Conservation (phyloP, 139 green algal species). For the Chlamydomonas sphaeroides region DNA sequence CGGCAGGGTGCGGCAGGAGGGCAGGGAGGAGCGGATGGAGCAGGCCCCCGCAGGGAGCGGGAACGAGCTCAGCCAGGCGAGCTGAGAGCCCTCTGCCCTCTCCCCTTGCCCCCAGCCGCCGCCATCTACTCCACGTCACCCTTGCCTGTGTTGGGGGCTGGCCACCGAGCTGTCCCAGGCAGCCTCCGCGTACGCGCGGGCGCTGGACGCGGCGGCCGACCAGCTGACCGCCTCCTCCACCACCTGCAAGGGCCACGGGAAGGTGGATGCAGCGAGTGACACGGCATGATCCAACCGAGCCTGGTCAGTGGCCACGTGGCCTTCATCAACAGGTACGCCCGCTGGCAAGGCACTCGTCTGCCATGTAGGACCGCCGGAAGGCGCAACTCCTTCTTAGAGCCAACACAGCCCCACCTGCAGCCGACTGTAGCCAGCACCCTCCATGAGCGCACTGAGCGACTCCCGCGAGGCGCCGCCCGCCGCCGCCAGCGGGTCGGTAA, state of each 20-base stretch:
- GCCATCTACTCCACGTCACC: neutral
- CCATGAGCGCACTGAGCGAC: neutral
- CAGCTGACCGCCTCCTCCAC: neutral
- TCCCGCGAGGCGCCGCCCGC: neutral
- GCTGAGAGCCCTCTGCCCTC: too few species aligned
- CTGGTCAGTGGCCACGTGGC: neutral
- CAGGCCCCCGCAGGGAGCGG: neutral
- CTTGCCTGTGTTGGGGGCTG: neutral
- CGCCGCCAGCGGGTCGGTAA: neutral
- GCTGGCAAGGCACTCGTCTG: neutral
- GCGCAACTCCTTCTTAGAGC: neutral
- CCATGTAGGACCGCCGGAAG: neutral
- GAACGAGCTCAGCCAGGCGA: neutral
- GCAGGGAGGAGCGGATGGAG: too few species aligned
- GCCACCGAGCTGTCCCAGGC: neutral
- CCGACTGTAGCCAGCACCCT: neutral
- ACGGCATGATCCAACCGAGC: neutral
- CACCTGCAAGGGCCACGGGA: neutral
- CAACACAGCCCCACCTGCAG: slow-evolving; percentile 1
- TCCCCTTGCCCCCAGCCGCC: neutral
- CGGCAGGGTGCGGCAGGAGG: too few species aligned
- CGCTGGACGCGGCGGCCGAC: neutral
- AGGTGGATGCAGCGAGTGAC: neutral
- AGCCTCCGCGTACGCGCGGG: neutral
- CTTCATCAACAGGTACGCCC: neutral